Base-by-base conservation (phyloP, 192 early-diverging fungal species). In the Umbelopsis vinacea region DNA sequence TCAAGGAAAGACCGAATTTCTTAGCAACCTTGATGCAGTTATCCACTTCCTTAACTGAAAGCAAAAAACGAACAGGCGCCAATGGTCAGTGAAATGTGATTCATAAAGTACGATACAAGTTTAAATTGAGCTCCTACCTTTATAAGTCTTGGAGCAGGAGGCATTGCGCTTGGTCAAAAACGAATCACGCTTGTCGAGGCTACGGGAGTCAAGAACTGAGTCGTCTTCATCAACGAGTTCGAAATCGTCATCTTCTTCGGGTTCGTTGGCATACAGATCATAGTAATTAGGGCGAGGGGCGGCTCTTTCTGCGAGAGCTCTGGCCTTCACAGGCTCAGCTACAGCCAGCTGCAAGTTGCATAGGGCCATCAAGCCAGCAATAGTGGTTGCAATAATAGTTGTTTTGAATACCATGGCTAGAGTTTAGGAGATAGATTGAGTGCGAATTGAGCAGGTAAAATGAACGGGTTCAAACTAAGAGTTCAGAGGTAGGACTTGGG, bases 1-100 rank as follows among this genome's bases (percentile, higher is more conserved):
- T 23, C 22, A 74, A 26, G 29, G 46, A 52, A 21, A 74, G 45
- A 4, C 70, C 66, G 19, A 71, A 74, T 29, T 69, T 71, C 10
- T 74, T 68, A 17, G 70, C 69, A 43, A 79, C 40, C 10, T 21
- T 68, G 43, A 33, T 22, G 33, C 77, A 79, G 33, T 47, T 73
- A 33, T 79, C 77, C 4, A 70, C 70, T 40, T 55, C 53, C 8
- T 48, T 40, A 21, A 74, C 76, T 78, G 33, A 37, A 63, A 37
- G 11, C 15, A 63, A 0, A n/a, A 26, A 12, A 6, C 2, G 15
- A 63, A n/a, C 29, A 43, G 29, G 1, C 1, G 29, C 3, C 29
- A 43, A 43, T 12, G 57, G 26, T 37, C 40, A 43, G 37, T 63
- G 33, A 22, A 19, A 60, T 60, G 29, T 9, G 14, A 11, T 55